Evolutionary conservation across 495 filamentous ascomycete species (phyloP), one percentile per base, ranked within the genome.

Genomic region (Poronia punctata): DNA sequence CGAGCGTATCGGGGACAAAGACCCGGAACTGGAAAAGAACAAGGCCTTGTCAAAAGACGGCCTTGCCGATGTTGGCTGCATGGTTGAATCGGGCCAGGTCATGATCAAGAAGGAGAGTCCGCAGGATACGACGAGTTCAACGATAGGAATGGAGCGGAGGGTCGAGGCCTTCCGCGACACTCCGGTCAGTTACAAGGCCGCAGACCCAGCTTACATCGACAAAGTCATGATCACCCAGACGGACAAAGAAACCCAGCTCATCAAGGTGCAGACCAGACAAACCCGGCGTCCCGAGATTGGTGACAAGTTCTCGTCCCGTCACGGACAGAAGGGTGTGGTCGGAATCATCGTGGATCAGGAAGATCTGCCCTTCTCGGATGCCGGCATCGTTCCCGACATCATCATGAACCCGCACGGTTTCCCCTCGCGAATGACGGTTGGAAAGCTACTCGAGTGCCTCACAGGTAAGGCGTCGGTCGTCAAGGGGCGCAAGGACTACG

Each of bases 351-450:
- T 86, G 23, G 81, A 93, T 30, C 88, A 96, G 62, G 87, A 88
- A 48, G 92, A 99, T 58, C 84, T 99, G 83, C 92, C 92, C 1
- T 99, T 99, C 66, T 83, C 83, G 7, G 90, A 97, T 62, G 68
- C 75, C 25, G 93, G 92, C 3, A 82, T 99, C 46, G 78, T 76
- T 26, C 92, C 92, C 0, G 92, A 99, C 60, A 92, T 99, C 54
- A 99, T 99, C 78, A 99, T 99, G 93, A 99, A 99, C 68, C 92
- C 92, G 1, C 92, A 99, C 65, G 92, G 93, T 78, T 97, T 99
- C 74, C 92, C 92, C 6, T 96, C 89, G 8, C 92, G 92, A 59
- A 99, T 99, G 92, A 99, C 92, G 33, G 93, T 99, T 49, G 92
- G 93, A 7, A 97, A 99, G 61, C 86, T 99, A 72, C 73, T 99